These are phyloP conservation scores for Podaxis pistillaris DNA, from an alignment of 768 basidiomycete species.

Conservation along the genomic window DNA sequence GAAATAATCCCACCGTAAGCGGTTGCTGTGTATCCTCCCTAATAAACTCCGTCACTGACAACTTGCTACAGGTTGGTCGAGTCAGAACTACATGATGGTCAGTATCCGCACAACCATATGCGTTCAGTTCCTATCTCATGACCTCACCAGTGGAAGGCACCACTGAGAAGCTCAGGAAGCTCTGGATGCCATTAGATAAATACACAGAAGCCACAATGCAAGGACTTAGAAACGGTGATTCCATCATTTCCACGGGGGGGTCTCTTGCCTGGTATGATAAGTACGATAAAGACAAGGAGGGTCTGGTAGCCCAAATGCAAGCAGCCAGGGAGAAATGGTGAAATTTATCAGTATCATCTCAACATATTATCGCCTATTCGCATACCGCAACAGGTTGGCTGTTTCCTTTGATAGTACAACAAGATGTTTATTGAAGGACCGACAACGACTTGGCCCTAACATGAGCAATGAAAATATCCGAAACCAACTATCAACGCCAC, in stretches of 20 bases:
- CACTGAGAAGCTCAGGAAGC: slow-evolving; percentile 38
- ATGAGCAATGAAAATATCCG: too few relatives aligned
- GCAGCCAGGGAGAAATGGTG: slow-evolving; percentile 13
- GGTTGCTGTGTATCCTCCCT: not conserved
- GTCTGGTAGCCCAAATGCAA: slow-evolving; percentile 13
- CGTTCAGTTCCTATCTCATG: not conserved
- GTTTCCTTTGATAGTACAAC: not conserved
- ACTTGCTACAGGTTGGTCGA: slow-evolving; percentile 43
- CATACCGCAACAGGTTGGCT: not conserved
- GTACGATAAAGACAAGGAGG: slow-evolving; percentile 28
- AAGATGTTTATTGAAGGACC: not conserved
- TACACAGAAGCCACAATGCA: slow-evolving; percentile 34
- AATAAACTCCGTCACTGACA: not conserved
- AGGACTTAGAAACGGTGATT: slow-evolving; percentile 23
- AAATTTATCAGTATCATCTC: not conserved
- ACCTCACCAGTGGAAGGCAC: slow-evolving; percentile 42
- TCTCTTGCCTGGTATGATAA: slow-evolving; percentile 22
- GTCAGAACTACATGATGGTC: slow-evolving; percentile 57
- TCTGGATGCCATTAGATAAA: slow-evolving; percentile 48
- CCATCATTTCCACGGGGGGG: slow-evolving; percentile 22
- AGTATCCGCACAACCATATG: slow-evolving; percentile 15
- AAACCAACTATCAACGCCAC: too few relatives aligned
- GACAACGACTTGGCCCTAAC: too few relatives aligned
- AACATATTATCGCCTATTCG: not conserved
- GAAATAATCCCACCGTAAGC: slow-evolving; percentile 56